Percentiles rank a stretch among this genome's conserved stretches.
Conservation (phyloP, 2,329 filamentous ascomycete species). For the Fusarium verticillioides region DNA sequence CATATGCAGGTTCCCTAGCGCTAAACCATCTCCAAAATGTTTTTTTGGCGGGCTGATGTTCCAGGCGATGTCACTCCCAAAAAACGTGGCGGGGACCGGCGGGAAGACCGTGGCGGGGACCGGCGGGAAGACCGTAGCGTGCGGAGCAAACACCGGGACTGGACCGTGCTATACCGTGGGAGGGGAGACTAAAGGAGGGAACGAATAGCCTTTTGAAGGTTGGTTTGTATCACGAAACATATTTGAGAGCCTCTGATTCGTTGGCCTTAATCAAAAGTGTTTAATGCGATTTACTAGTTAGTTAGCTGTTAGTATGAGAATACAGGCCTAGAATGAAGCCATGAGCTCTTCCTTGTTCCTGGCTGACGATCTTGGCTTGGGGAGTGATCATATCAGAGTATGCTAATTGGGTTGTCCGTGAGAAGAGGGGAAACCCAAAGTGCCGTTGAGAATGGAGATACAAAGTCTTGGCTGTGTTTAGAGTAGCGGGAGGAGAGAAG, state of each 20-base stretch:
- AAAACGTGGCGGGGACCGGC: slow-evolving; percentile 1
- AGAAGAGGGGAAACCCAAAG: background rate
- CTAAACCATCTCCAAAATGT: slow-evolving; percentile 21
- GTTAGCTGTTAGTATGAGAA: background rate
- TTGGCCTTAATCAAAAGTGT: background rate
- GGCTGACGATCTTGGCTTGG: slow-evolving; percentile 14
- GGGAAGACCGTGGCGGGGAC: slow-evolving; percentile 3
- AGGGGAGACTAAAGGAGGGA: background rate
- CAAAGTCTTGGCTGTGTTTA: background rate
- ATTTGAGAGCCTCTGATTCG: slow-evolving; percentile 4
- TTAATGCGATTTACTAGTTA: background rate
- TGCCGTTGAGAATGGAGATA: background rate
- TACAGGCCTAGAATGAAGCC: background rate
- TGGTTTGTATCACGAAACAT: slow-evolving; percentile 11
- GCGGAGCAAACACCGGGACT: slow-evolving; percentile 22
- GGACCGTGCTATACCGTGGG: slow-evolving; percentile 2
- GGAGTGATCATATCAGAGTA: background rate
- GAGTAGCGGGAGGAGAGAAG: background rate
- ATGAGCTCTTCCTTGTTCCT: slow-evolving; percentile 1
- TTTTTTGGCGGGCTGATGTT: slow-evolving; percentile 30
- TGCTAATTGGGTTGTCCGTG: background rate
- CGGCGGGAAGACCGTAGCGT: slow-evolving; percentile 9
- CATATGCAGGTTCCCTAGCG: slow-evolving; percentile 22
- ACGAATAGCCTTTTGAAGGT: slow-evolving; percentile 5
- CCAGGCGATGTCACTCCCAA: slow-evolving; percentile 16